Evolutionary conservation across 169 alveolate species (phyloP).

Genomic region (Fabrea salina): DNA sequence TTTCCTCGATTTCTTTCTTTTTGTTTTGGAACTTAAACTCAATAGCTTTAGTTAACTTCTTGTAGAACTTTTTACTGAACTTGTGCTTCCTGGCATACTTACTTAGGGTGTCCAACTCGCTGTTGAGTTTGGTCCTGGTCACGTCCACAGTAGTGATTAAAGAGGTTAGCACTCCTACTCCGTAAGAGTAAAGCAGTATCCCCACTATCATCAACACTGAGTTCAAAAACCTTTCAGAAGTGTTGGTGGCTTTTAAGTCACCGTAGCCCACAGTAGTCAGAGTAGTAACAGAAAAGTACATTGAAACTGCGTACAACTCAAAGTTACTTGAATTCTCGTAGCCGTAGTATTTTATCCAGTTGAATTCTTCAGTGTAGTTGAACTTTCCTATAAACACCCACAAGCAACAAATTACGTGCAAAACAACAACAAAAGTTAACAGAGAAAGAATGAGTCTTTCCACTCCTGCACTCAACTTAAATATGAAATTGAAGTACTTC

Average conservation of each 20-base stretch:
- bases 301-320: slow-evolving; percentile 49
- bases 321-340: slow-evolving; percentile 36
- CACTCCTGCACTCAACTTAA: slow-evolving; percentile 32
- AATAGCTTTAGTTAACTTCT: too few relatives aligned
- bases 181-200: slow-evolving; percentile 45
- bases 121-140: slow-evolving; percentile 27
- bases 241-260: not conserved
- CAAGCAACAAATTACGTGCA: slow-evolving; percentile 68
- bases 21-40: too few relatives aligned
- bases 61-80: too few relatives aligned
- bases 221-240: not conserved
- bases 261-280: slow-evolving; percentile 31
- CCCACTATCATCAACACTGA: slow-evolving; percentile 41
- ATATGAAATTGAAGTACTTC: not conserved
- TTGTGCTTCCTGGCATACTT: too few relatives aligned
- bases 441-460: slow-evolving; percentile 37
- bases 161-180: slow-evolving; percentile 42
- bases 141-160: slow-evolving; percentile 40
- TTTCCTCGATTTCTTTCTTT: not conserved
- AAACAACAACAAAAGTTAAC: slow-evolving; percentile 45
- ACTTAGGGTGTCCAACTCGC: slow-evolving; percentile 42
- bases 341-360: slow-evolving; percentile 32
- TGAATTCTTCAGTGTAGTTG: not conserved
- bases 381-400: slow-evolving; percentile 46
- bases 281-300: slow-evolving; percentile 26